Conservation (phyloP, 768 basidiomycete species). For the Boletellus ananiceps region DNA sequence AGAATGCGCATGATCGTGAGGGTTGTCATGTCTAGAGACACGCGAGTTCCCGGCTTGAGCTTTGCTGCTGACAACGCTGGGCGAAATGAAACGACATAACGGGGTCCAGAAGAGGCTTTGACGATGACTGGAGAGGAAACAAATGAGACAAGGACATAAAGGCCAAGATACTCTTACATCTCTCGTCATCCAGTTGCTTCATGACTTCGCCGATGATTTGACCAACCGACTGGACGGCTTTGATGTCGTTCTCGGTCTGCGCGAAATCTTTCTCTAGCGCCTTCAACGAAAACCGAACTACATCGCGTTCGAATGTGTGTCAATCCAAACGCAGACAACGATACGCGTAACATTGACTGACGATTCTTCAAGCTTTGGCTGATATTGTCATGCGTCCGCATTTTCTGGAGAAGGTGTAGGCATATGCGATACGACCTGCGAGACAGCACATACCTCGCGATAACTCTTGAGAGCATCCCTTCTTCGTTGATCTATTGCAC, state of each 20-base stretch:
- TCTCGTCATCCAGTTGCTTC: slow-evolving; percentile 96
- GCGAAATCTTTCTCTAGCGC: slow-evolving; percentile 84
- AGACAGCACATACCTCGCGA: slow-evolving; percentile 52
- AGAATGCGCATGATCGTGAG: slow-evolving; percentile 98
- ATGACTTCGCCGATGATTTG: slow-evolving; percentile 99
- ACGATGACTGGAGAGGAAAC: slow-evolving; percentile 70
- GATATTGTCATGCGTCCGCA: slow-evolving; percentile 83
- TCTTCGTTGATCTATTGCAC: slow-evolving; percentile 63
- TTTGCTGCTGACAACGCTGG: slow-evolving; percentile 88
- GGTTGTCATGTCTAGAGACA: slow-evolving; percentile 99
- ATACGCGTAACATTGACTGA: slow-evolving; percentile 37
- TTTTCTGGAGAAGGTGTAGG: slow-evolving; percentile 62
- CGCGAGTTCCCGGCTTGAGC: slow-evolving; percentile 90
- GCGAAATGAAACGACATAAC: slow-evolving; percentile 97
- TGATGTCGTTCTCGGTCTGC: slow-evolving; percentile 98
- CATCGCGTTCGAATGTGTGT: not conserved
- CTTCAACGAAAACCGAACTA: slow-evolving; percentile 89
- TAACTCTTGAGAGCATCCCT: slow-evolving; percentile 72
- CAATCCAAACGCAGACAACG: not conserved
- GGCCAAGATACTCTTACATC: slow-evolving; percentile 57
- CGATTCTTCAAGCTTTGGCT: slow-evolving; percentile 88
- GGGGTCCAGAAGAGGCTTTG: slow-evolving; percentile 96
- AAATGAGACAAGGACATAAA: not conserved
- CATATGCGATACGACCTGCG: not conserved
- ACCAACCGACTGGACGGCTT: slow-evolving; percentile 96